Evolutionary conservation across 495 filamentous ascomycete species (phyloP).

Genomic region (Tetracladium setigerum): DNA sequence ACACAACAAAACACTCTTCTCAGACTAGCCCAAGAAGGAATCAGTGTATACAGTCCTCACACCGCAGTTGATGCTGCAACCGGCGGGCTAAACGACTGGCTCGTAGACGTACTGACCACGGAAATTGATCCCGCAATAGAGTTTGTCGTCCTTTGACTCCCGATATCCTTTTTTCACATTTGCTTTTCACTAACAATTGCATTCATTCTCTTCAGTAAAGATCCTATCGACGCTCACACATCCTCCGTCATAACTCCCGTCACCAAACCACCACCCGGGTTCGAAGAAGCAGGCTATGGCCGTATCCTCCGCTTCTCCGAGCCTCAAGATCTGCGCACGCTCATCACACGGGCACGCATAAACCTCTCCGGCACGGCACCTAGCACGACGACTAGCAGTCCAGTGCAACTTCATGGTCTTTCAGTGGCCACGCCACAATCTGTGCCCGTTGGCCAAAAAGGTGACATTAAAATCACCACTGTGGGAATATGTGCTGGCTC

Average conservation of each 20-base stretch:
- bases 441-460: conserved; percentile 29
- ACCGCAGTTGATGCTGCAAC: conserved; percentile 87
- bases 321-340: conserved; percentile 22
- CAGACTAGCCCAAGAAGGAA: conserved; percentile 75
- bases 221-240: not conserved
- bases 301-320: conserved; percentile 57
- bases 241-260: conserved; percentile 12
- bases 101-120: conserved; percentile 75
- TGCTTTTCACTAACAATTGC: not conserved
- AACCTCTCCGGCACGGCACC: too few relatives aligned
- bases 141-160: not conserved
- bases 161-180: not conserved
- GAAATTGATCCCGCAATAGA: not conserved
- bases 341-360: conserved; percentile 17
- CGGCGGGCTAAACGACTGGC: conserved; percentile 89
- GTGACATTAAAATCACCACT: conserved; percentile 47
- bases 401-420: conserved; percentile 57
- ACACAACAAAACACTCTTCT: conserved; percentile 81
- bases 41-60: conserved; percentile 93
- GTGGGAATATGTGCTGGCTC: conserved; percentile 77
- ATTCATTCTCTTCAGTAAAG: not conserved
- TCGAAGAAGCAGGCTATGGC: conserved; percentile 67
- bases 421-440: conserved; percentile 62
- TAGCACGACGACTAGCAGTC: conserved; percentile 32
- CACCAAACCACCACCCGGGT: conserved; percentile 27